These are phyloP conservation scores for Cutaneotrichosporon spelunceum DNA, from an alignment of 1,284 basidiomycete genomes.

Conservation along the genomic window DNA sequence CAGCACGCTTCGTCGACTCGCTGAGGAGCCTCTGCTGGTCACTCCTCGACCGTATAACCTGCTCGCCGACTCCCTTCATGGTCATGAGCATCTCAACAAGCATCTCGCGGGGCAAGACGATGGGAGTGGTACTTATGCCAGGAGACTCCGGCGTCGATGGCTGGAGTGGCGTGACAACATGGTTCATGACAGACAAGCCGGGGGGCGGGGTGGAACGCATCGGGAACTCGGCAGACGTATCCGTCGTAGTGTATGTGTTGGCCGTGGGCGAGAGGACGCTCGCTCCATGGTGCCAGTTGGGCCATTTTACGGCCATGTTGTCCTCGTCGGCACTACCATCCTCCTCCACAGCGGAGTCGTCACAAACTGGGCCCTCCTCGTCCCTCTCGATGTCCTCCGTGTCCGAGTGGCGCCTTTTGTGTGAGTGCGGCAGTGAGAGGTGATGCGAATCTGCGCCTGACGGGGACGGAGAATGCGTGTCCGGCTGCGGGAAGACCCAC, in stretches of 20 bases:
- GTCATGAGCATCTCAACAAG: conserved; percentile 12
- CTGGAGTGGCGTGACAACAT: background rate
- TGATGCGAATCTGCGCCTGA: background rate
- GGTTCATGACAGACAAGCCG: conserved; percentile 13
- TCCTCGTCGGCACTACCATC: background rate
- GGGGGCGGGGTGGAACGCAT: conserved; percentile 13
- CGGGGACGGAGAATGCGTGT: background rate
- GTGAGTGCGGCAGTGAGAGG: background rate
- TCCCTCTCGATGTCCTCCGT: background rate
- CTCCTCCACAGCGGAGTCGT: conserved; percentile 2
- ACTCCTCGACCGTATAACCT: conserved; percentile 8
- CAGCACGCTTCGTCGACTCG: conserved; percentile 10
- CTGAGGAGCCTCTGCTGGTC: conserved; percentile 1
- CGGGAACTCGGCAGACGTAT: conserved; percentile 25
- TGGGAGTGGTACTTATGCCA: conserved; percentile 1
- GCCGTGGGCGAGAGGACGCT: background rate
- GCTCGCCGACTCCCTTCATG: conserved; percentile 17
- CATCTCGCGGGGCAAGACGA: background rate
- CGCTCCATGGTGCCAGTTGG: background rate
- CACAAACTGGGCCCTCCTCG: background rate
- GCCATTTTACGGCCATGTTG: conserved; percentile 1
- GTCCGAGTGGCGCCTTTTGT: conserved; percentile 13
- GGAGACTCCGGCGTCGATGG: background rate
- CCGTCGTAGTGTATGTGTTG: conserved; percentile 6
- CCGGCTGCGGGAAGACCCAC: conserved; percentile 18